Percentiles rank a stretch among this genome's conserved stretches.
Conservation (phyloP, 257 asterid genomes). For the Vinca minor region DNA sequence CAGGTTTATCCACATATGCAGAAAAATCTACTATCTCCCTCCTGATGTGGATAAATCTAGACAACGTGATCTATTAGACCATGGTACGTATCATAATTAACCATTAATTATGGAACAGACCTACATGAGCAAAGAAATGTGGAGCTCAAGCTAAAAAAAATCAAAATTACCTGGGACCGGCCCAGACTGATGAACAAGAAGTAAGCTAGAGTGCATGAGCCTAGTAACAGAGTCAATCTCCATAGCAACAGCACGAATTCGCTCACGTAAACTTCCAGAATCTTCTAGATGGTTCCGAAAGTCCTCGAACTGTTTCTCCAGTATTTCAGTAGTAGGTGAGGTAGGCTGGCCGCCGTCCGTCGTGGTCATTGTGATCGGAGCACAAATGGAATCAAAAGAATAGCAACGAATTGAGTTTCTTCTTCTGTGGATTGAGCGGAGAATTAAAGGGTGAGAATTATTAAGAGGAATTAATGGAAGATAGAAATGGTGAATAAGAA, state of each 20-base stretch:
- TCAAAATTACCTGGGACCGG: conserved; percentile 47
- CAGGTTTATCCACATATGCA: too few species aligned
- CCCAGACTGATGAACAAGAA: conserved; percentile 64
- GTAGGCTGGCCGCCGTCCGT: conserved; percentile 25
- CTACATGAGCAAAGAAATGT: too few species aligned
- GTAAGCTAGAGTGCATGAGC: conserved; percentile 65
- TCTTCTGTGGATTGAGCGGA: background rate
- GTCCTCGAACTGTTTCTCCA: conserved; percentile 67
- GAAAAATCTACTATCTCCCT: too few species aligned
- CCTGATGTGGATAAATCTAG: too few species aligned
- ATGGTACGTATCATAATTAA: too few species aligned
- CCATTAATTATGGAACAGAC: too few species aligned
- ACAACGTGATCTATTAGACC: too few species aligned
- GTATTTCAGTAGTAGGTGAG: conserved; percentile 36
- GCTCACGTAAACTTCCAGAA: conserved; percentile 65
- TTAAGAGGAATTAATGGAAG: conserved; percentile 8
- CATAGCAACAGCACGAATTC: conserved; percentile 56
- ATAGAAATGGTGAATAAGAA: background rate
- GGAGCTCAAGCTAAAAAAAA: background rate
- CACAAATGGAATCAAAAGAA: conserved; percentile 13
- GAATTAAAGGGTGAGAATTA: too few species aligned
- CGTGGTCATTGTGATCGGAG: conserved; percentile 50
- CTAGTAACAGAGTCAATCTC: conserved; percentile 77
- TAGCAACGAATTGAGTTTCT: conserved; percentile 6
- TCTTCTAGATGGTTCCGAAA: conserved; percentile 62